These are phyloP conservation scores for Saccharomycopsis sp. DNA, from an alignment of 805 yeast genomes.

Conservation along the genomic window DNA sequence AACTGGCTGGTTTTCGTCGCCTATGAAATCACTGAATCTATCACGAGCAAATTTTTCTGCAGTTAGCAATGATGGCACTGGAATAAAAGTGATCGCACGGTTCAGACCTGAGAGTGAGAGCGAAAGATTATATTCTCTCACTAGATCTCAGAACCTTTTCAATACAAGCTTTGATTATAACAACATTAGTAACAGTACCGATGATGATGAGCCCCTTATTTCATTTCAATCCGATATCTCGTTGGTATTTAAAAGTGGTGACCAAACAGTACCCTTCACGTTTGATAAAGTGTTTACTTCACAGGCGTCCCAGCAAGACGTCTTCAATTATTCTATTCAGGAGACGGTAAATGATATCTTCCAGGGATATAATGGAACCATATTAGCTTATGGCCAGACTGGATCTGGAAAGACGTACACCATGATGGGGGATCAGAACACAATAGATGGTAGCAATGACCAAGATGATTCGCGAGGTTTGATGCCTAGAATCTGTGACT, in stretches of 20 bases:
- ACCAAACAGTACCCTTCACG: slow-evolving; percentile 35
- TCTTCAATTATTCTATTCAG: slow-evolving; percentile 52
- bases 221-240: slow-evolving; percentile 27
- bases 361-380: slow-evolving; percentile 71
- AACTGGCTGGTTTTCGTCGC: slow-evolving; percentile 15
- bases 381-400: slow-evolving; percentile 74
- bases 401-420: slow-evolving; percentile 74
- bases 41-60: not conserved
- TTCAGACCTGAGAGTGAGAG: slow-evolving; percentile 50
- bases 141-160: not conserved
- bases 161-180: not conserved
- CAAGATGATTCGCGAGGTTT: slow-evolving; percentile 46
- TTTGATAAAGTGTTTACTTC: slow-evolving; percentile 62
- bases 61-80: slow-evolving; percentile 17
- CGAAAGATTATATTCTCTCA: slow-evolving; percentile 25
- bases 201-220: not conserved
- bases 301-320: slow-evolving; percentile 44
- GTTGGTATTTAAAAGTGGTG: slow-evolving; percentile 23
- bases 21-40: not conserved
- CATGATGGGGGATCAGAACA: slow-evolving; percentile 50
- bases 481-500: slow-evolving; percentile 65
- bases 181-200: not conserved
- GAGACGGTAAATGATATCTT: slow-evolving; percentile 65
- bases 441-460: slow-evolving; percentile 25
- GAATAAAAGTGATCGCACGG: slow-evolving; percentile 65